phyloP scores from a whole-genome alignment of 2,329 filamentous ascomycete genomes.

The Hypoxylon sp. region DNA sequence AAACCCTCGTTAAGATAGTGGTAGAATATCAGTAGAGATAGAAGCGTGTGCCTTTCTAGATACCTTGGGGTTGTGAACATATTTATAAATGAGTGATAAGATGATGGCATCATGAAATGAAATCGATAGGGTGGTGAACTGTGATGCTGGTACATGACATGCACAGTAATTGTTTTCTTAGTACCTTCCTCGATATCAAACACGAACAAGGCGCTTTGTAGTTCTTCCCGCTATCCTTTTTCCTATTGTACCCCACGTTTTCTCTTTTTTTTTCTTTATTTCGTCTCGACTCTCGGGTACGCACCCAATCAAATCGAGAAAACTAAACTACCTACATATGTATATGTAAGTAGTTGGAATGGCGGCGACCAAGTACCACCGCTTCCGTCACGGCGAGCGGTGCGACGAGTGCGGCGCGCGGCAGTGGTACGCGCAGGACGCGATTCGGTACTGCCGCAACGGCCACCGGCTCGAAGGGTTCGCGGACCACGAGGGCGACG shows the following conservation, averaged over 20 bases:
- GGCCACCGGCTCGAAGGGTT: slow-evolving; percentile 81
- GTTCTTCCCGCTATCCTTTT: not conserved
- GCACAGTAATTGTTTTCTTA: not conserved
- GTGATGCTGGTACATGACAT: not conserved
- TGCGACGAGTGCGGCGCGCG: slow-evolving; percentile 76
- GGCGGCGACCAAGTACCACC: slow-evolving; percentile 59
- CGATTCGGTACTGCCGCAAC: slow-evolving; percentile 81
- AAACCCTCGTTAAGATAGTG: not conserved
- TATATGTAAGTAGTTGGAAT: too few species aligned
- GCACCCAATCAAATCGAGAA: not conserved
- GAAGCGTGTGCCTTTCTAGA: not conserved
- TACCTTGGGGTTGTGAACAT: not conserved
- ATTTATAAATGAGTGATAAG: not conserved
- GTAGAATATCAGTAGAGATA: not conserved
- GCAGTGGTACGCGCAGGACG: slow-evolving; percentile 79
- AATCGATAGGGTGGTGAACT: not conserved
- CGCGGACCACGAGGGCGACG: slow-evolving; percentile 67
- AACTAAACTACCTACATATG: too few species aligned
- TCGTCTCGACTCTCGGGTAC: too few species aligned
- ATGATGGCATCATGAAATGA: not conserved
- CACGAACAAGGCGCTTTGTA: not conserved
- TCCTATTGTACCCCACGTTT: not conserved
- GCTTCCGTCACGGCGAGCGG: slow-evolving; percentile 64
- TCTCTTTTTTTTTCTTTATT: slow-evolving; percentile 3
- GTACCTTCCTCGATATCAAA: not conserved